Evolutionary conservation across 2,329 filamentous ascomycete genomes (phyloP).

Genomic region (Byssoonygena ceratinophila): DNA sequence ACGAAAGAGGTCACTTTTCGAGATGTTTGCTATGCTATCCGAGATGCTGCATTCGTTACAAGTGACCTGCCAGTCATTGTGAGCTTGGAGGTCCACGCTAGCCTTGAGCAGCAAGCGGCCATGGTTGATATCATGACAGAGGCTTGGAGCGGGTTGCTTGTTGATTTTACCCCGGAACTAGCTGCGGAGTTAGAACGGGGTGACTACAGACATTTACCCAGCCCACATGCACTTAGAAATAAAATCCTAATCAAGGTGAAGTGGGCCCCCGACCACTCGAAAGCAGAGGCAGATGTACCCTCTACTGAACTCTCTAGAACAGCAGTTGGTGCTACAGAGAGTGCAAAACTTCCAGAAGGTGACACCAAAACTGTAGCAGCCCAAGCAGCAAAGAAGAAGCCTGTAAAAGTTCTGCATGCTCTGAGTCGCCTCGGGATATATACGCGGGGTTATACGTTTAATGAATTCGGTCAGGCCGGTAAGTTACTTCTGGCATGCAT

Average conservation of each 20-base stretch:
- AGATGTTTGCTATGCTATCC: constrained; percentile 70
- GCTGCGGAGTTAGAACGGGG: constrained; percentile 37
- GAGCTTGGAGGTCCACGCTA: constrained; percentile 83
- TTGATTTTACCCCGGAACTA: constrained; percentile 53
- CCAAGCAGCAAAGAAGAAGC: constrained; percentile 32
- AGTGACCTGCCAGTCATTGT: constrained; percentile 77
- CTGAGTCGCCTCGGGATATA: constrained; percentile 72
- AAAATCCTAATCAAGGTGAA: constrained; percentile 84
- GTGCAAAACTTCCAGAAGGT: neutral
- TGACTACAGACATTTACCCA: constrained; percentile 45
- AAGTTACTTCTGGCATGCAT: constrained; percentile 26
- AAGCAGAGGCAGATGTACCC: constrained; percentile 6
- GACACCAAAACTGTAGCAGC: constrained; percentile 6
- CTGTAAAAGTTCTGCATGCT: constrained; percentile 56
- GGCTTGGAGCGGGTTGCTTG: constrained; percentile 65
- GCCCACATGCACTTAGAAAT: constrained; percentile 58
- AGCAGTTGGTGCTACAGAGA: constrained; percentile 10
- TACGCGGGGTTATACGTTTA: constrained; percentile 74
- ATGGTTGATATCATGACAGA: constrained; percentile 94
- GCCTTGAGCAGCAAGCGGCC: constrained; percentile 68
- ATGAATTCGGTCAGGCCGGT: constrained; percentile 56
- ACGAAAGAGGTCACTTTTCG: constrained; percentile 80
- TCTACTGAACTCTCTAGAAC: constrained; percentile 14
- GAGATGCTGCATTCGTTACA: constrained; percentile 63
- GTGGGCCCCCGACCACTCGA: constrained; percentile 36